These are phyloP conservation scores for Sungouiella thailandica DNA, from an alignment of 805 yeast genomes.

Conservation along the genomic window DNA sequence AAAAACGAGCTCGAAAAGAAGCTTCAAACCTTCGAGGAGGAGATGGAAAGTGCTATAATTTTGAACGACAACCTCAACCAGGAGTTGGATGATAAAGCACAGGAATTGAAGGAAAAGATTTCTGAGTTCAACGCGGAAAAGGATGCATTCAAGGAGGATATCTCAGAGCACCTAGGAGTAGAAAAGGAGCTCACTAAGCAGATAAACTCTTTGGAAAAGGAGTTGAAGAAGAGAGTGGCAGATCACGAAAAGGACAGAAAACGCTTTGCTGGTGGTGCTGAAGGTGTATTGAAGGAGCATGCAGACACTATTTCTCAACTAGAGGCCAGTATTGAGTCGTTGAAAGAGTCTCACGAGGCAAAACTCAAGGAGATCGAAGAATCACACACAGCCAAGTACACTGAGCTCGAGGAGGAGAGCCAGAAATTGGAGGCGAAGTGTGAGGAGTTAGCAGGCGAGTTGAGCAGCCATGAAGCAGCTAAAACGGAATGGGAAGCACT, in stretches of 20 bases:
- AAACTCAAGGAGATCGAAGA: conserved; percentile 5
- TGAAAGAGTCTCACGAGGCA: conserved; percentile 6
- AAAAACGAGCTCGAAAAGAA: conserved; percentile 1
- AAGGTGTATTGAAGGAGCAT: conserved; percentile 3
- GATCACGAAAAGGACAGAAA: background rate
- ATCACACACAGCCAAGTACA: background rate
- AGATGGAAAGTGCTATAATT: conserved; percentile 1
- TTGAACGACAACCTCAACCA: conserved; percentile 1
- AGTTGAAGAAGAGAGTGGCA: background rate
- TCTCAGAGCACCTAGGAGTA: background rate
- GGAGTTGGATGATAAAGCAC: background rate
- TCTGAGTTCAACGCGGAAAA: conserved; percentile 7
- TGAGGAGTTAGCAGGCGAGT: too few relatives aligned
- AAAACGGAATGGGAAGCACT: too few relatives aligned
- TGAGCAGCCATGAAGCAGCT: too few relatives aligned
- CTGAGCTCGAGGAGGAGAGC: too few relatives aligned
- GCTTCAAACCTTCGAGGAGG: conserved; percentile 4
- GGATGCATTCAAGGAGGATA: conserved; percentile 1
- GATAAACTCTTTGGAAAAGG: background rate
- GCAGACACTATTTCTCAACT: conserved; percentile 9
- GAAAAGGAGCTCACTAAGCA: background rate
- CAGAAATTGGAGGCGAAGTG: conserved; percentile 3
- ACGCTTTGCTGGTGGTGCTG: background rate
- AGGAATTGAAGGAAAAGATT: background rate
- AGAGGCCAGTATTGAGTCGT: conserved; percentile 8